phyloP scores from a whole-genome alignment of 2,329 filamentous ascomycete genomes.

The Chalaropsis ovoidea region DNA sequence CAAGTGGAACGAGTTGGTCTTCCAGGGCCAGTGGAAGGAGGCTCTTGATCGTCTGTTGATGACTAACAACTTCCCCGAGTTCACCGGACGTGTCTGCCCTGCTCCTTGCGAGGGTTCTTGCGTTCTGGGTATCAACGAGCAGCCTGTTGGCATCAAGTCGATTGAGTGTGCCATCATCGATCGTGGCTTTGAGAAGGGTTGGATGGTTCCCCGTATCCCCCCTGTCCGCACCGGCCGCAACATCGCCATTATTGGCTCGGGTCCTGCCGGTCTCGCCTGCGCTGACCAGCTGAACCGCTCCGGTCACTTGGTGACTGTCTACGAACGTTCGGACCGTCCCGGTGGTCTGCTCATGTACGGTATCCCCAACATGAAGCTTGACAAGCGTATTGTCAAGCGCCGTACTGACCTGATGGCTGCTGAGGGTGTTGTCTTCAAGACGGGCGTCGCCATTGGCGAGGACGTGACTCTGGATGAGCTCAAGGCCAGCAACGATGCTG shows the following conservation, averaged over 20 bases:
- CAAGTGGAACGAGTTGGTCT: constrained; percentile 84
- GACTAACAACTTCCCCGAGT: constrained; percentile 98
- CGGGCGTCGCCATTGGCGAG: constrained; percentile 67
- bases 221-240: constrained; percentile 76
- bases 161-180: constrained; percentile 98
- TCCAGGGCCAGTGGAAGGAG: constrained; percentile 72
- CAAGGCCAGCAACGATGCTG: constrained; percentile 64
- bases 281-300: constrained; percentile 92
- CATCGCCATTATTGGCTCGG: constrained; percentile 81
- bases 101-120: constrained; percentile 95
- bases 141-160: constrained; percentile 95
- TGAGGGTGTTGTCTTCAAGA: constrained; percentile 76
- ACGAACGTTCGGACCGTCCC: constrained; percentile 81
- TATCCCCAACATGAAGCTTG: constrained; percentile 98
- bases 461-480: constrained; percentile 62
- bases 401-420: constrained; percentile 89
- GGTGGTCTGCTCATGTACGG: constrained; percentile 96
- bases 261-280: constrained; percentile 77
- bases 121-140: constrained; percentile 91
- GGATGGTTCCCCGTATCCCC: constrained; percentile 82
- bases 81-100: constrained; percentile 92
- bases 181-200: constrained; percentile 93
- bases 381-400: constrained; percentile 93
- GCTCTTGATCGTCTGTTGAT: constrained; percentile 83
- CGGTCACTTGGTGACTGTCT: constrained; percentile 79